Base-by-base conservation (phyloP, 192 early-diverging fungal genomes). In the Dissophora ornata region DNA sequence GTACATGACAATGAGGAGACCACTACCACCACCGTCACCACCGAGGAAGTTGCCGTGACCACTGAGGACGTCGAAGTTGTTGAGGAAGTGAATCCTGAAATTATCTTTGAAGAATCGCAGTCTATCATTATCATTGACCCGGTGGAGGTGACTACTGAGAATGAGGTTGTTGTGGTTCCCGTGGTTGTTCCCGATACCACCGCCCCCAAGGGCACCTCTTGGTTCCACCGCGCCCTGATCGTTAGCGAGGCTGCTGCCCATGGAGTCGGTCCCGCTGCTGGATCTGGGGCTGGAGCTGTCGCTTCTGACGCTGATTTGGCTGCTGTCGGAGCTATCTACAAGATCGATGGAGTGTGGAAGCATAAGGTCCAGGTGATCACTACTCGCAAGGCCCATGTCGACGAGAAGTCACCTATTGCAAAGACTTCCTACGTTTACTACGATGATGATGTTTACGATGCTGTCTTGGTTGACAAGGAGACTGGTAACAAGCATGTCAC, bases 401-500 rank as follows among this genome's bases (percentile, higher is more conserved):
- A 69, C 38, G 18, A 49, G 12, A n/a, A 59, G n/a, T 34, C 12
- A 22, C 67, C 67, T 19, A 47, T 57, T 33, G 46, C 67, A 34
- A 52, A 52, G 57, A 59, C 55, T 28, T 69, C 48, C 60, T 60
- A 48, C 19, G 29, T 50, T 57, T n/a, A n/a, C n/a, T n/a, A n/a
- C n/a, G n/a, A n/a, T n/a, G n/a, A n/a, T n/a, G n/a, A n/a, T n/a
- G n/a, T n/a, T n/a, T n/a, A n/a, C n/a, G n/a, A n/a, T n/a, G n/a
- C n/a, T n/a, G n/a, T n/a, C n/a, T n/a, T n/a, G n/a, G n/a, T n/a
- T n/a, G n/a, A n/a, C n/a, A n/a, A n/a, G n/a, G n/a, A n/a, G n/a
- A n/a, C n/a, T n/a, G n/a, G n/a, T n/a, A n/a, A n/a, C n/a, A n/a
- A n/a, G n/a, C n/a, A n/a, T n/a, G n/a, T n/a, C n/a, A n/a, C n/a